Evolutionary conservation across 495 filamentous ascomycete species (phyloP).

Genomic region (Apodospora peruviana): DNA sequence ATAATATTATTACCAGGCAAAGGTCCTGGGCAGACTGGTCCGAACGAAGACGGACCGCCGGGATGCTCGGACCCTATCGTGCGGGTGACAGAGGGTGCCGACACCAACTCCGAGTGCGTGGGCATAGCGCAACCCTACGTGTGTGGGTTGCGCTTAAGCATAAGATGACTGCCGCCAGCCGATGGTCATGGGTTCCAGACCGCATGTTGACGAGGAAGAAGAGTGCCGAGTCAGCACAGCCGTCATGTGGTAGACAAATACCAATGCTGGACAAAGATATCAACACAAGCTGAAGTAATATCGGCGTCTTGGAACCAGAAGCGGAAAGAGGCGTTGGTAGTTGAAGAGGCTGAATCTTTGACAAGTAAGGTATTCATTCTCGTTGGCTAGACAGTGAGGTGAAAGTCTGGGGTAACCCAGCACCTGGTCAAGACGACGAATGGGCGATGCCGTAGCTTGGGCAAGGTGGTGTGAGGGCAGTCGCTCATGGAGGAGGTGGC

Average conservation of each 20-base stretch:
- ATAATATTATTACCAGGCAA: background rate
- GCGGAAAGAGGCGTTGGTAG: background rate
- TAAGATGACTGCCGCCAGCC: background rate
- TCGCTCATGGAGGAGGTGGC: background rate
- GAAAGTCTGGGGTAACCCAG: background rate
- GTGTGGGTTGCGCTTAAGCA: background rate
- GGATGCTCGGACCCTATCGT: background rate
- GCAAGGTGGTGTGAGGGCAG: background rate
- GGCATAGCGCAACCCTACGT: too few species aligned
- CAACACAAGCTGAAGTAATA: background rate
- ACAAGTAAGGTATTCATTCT: background rate
- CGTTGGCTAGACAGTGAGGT: background rate
- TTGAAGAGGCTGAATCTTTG: background rate
- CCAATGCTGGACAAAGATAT: background rate
- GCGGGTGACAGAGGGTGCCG: background rate
- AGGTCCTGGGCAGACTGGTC: background rate
- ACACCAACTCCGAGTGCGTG: too few species aligned
- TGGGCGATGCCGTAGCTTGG: background rate
- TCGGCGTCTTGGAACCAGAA: background rate
- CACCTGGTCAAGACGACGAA: background rate
- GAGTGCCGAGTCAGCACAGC: background rate
- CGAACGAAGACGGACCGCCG: too few species aligned
- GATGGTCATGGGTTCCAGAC: background rate
- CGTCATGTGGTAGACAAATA: background rate
- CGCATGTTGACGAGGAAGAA: background rate